Base-by-base conservation (phyloP, 352 stramenopile genomes). In the Phytophthora hibernalis region DNA sequence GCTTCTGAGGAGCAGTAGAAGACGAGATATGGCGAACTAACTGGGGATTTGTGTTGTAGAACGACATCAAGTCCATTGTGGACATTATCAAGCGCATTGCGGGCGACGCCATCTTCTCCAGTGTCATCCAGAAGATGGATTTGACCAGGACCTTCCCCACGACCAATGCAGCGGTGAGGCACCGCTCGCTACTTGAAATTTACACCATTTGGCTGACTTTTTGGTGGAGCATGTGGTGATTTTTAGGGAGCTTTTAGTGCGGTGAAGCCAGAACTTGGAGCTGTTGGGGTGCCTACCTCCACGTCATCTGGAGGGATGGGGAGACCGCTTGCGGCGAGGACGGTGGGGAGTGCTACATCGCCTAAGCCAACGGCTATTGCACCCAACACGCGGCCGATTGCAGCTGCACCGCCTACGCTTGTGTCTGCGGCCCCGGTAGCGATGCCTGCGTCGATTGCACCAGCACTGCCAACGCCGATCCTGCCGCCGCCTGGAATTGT, bases 81-180 rank as follows among this genome's bases (percentile, higher is more conserved):
- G 88, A 96, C 43, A 93, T 93, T 56, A 92, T 96, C 76, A 96
- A 96, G 76, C 82, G 86, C 13, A 91, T 91, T 55, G 80, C 83
- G 0, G 88, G 88, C 47, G 85, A 94, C 58, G 76, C 85, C 1
- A 94, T 93, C 53, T 93, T 94, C 57, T 83, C 82, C 5, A 90
- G 70, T 16, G 74, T 96, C 12, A 92, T 91, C 49, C 88, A 96
- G 72, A 90, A 93, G 54, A 90, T 96, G 70, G 83, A 94, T 24
- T 71, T 93, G 15, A 85, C 86, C 11, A 69, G 82, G 20, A 87
- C 83, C 7, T 85, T 91, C 54, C 84, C 82, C 7, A 65, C 70
- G 10, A 68, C 37, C n/a, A 74, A 61, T 30, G 20, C 65, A 13
- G 37, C 62, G 44, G 68, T 75, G 45, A 35, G 40, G 21, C 37